phyloP scores from a whole-genome alignment of 306 rosid genomes.

The Betula pendula region DNA sequence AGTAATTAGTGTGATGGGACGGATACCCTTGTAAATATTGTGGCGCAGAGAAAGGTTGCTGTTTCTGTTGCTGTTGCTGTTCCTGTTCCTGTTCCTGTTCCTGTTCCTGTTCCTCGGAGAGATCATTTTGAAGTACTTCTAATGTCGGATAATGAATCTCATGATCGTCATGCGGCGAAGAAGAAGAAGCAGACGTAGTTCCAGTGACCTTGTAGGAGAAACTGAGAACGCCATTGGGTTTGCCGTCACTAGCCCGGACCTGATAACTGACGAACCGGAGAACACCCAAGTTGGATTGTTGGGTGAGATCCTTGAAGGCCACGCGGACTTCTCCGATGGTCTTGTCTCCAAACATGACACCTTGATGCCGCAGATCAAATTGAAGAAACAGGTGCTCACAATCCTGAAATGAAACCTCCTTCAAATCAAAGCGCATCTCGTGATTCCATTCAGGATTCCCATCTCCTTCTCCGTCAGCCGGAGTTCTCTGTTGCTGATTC shows the following conservation, averaged over 20 bases:
- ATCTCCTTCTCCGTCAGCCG: slow-evolving; percentile 16
- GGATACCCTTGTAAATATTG: not conserved
- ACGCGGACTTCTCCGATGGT: slow-evolving; percentile 47
- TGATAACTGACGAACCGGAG: slow-evolving; percentile 42
- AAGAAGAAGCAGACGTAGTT: too few relatives aligned
- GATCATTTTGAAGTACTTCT: not conserved
- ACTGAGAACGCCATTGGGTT: slow-evolving; percentile 47
- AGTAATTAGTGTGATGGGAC: not conserved
- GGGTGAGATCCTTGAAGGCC: slow-evolving; percentile 33
- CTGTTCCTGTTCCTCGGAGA: too few relatives aligned
- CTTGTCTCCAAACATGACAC: slow-evolving; percentile 41
- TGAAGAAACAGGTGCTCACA: slow-evolving; percentile 27
- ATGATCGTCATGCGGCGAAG: too few relatives aligned
- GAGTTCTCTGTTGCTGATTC: slow-evolving; percentile 38
- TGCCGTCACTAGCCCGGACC: slow-evolving; percentile 43
- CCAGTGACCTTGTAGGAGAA: slow-evolving; percentile 42
- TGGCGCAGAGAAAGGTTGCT: too few relatives aligned
- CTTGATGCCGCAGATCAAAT: slow-evolving; percentile 51
- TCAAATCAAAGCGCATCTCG: slow-evolving; percentile 28
- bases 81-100: too few relatives aligned
- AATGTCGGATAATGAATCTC: slow-evolving; percentile 21
- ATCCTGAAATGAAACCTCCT: slow-evolving; percentile 19
- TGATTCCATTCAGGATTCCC: slow-evolving; percentile 52
- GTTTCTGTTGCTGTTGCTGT: too few relatives aligned
- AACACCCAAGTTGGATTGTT: slow-evolving; percentile 10